These are phyloP conservation scores for Clavispora vitiphila DNA, from an alignment of 805 yeast species.

Conservation along the genomic window DNA sequence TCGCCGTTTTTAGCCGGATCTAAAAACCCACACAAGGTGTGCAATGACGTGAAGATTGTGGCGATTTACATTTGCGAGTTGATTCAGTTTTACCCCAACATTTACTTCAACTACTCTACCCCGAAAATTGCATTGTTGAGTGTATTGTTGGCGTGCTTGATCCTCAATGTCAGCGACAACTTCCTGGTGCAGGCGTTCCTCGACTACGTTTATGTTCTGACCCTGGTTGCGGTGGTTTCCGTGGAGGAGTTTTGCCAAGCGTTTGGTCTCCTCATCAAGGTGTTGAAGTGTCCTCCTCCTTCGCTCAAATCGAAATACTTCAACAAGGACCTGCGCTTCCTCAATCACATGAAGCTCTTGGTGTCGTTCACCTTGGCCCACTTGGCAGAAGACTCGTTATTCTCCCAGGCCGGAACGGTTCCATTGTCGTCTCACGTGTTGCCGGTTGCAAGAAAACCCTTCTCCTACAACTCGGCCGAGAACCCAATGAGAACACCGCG, in stretches of 20 bases:
- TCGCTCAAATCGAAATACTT: slow-evolving; percentile 43
- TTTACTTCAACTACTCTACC: slow-evolving; percentile 53
- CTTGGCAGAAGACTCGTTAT: slow-evolving; percentile 11
- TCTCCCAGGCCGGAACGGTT: slow-evolving; percentile 4
- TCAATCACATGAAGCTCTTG: slow-evolving; percentile 32
- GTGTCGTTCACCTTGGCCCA: slow-evolving; percentile 27
- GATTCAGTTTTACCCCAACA: slow-evolving; percentile 55
- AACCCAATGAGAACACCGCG: slow-evolving; percentile 6
- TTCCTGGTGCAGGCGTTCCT: slow-evolving; percentile 18
- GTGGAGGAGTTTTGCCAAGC: slow-evolving; percentile 12
- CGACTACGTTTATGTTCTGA: slow-evolving; percentile 13
- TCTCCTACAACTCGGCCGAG: slow-evolving; percentile 2
- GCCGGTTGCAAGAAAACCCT: slow-evolving; percentile 1
- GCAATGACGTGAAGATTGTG: slow-evolving; percentile 48
- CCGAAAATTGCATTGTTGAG: slow-evolving; percentile 42
- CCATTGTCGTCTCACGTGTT: slow-evolving; percentile 1
- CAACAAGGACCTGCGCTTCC: slow-evolving; percentile 30
- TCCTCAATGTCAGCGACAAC: slow-evolving; percentile 29
- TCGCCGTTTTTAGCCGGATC: slow-evolving; percentile 22
- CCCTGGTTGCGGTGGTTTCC: slow-evolving; percentile 15
- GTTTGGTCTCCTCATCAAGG: slow-evolving; percentile 25
- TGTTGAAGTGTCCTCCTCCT: slow-evolving; percentile 42
- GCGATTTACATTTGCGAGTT: slow-evolving; percentile 63
- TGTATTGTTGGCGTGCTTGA: slow-evolving; percentile 38
- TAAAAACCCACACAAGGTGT: slow-evolving; percentile 22